Conservation (phyloP, 257 asterid genomes). For the Thymus mandschuricus region DNA sequence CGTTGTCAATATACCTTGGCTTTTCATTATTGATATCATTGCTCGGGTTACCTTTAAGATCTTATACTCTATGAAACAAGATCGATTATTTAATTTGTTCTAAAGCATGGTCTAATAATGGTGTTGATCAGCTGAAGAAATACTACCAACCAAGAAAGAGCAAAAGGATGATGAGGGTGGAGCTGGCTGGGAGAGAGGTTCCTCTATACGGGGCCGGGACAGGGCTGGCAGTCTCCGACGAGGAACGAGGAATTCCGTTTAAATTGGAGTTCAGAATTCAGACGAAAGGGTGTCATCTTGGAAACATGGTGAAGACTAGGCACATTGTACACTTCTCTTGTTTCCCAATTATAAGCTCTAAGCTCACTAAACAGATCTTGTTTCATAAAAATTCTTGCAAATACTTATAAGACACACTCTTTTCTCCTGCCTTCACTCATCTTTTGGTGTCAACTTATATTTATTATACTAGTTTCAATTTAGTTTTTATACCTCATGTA, state of each 20-base stretch:
- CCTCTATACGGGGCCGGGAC: constrained; percentile 75
- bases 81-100: no score
- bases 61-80: no score
- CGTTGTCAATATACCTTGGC: no score
- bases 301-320: constrained; percentile 60
- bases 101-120: no score
- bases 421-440: neutral
- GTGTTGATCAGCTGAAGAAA: constrained; percentile 49
- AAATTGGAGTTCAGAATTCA: constrained; percentile 50
- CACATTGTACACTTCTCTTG: constrained; percentile 54
- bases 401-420: constrained; percentile 29
- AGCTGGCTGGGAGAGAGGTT: constrained; percentile 49
- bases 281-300: constrained; percentile 50
- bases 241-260: constrained; percentile 46
- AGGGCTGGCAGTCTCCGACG: constrained; percentile 31
- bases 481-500: no score
- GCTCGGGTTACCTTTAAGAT: no score
- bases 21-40: no score
- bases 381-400: constrained; percentile 51
- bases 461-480: no score
- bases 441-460: no score
- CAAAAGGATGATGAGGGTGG: constrained; percentile 38
- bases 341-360: constrained; percentile 41
- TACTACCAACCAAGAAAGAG: constrained; percentile 64
- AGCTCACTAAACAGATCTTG: constrained; percentile 31